Evolutionary conservation across 352 stramenopile genomes (phyloP), one percentile per base, ranked within the genome.

Genomic region (Sclerospora graminicola): DNA sequence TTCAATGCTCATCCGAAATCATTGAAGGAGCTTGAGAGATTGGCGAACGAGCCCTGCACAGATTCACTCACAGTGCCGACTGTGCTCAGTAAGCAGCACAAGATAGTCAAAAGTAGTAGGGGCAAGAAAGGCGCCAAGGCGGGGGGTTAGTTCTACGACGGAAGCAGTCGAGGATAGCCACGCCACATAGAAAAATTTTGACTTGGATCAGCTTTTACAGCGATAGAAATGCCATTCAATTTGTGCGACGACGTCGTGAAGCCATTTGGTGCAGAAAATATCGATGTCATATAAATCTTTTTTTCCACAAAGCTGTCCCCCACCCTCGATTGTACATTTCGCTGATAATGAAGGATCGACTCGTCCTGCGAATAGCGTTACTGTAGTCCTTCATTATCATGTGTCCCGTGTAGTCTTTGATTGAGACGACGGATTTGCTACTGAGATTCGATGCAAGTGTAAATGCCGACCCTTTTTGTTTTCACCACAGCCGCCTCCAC

Each of bases 41-140:
- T 92, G 21, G 78, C 76, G 3, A 75, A 51, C 16, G 73, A 89
- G 45, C 81, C 81, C 2, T 79, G 71, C 36, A 86, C 65, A 1
- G 78, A 73, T 29, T 72, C 60, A 11, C 66, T 89, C 16, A 36
- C 66, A 30, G 49, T 63, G 15, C 63, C 70, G 6, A 69, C 59
- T 14, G 52, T 63, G 26, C 30, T 66, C 15, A 50, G 30, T 5
- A 68, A 63, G 30, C 49, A 58, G 35, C 53, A 58, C 49, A 74
- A 66, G 31, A 51, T 64, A 53, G 41, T 46, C 15, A 70, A 68
- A 43, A 63, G 62, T 50, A 45, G 49, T 51, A 60, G 59, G 43
- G 41, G 44, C 40, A 67, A 63, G 50, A 64, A 61, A 58, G 28
- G 51, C 48, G 32, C 56, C 35, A 60, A 52, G 41, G 42, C 41